Conservation (phyloP, 108 stramenopile species). For the Fistulifera pelliculosa region DNA sequence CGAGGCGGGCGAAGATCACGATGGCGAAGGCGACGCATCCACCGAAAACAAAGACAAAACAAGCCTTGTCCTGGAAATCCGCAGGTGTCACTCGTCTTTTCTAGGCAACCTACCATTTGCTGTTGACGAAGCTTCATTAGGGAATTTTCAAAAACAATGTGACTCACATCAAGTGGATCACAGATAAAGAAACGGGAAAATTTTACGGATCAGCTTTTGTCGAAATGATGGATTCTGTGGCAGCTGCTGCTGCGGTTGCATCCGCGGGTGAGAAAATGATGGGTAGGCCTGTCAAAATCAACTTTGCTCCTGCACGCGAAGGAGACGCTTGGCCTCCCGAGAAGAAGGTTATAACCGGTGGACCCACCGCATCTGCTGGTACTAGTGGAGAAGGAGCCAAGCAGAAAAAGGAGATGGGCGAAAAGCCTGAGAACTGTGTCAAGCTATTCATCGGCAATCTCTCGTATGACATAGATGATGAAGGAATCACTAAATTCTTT, state of each 20-base stretch:
- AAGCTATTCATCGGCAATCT: constrained; percentile 92
- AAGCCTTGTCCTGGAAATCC: constrained; percentile 76
- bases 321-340: constrained; percentile 87
- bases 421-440: constrained; percentile 72
- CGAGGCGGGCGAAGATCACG: constrained; percentile 1
- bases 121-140: constrained; percentile 60
- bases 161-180: constrained; percentile 88
- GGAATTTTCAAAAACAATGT: constrained; percentile 54
- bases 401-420: constrained; percentile 76
- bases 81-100: constrained; percentile 78
- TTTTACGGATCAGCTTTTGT: constrained; percentile 82
- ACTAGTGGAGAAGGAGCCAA: constrained; percentile 57
- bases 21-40: background rate
- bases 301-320: constrained; percentile 73
- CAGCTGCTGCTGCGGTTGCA: constrained; percentile 61
- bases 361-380: constrained; percentile 22
- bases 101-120: constrained; percentile 85
- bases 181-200: constrained; percentile 72
- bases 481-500: constrained; percentile 86
- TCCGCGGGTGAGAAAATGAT: constrained; percentile 65
- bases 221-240: constrained; percentile 54
- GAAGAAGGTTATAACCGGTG: constrained; percentile 49
- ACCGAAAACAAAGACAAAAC: constrained; percentile 8
- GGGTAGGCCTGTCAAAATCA: constrained; percentile 90
- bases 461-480: constrained; percentile 91